Conservation (phyloP, 2,329 filamentous ascomycete species). For the Hypoxylon sp. region DNA sequence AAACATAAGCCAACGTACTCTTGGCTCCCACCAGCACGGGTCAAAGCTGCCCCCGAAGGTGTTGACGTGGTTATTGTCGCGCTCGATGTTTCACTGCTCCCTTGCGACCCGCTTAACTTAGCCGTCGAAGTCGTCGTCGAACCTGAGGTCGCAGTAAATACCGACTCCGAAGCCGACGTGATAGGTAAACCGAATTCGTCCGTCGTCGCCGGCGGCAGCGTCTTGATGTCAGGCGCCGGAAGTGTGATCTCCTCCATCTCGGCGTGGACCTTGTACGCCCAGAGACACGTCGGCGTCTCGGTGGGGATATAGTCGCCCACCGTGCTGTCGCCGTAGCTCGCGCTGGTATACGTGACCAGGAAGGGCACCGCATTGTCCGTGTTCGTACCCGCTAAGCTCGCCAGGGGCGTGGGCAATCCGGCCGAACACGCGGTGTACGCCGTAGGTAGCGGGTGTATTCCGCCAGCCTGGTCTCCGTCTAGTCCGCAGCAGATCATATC, state of each 20-base stretch:
- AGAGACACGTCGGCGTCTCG: conserved; percentile 30
- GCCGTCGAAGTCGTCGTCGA: conserved; percentile 5
- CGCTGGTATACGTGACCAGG: conserved; percentile 32
- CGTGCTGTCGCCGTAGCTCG: conserved; percentile 27
- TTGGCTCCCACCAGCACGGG: conserved; percentile 1
- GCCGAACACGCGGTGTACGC: conserved; percentile 23
- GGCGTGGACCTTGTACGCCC: conserved; percentile 24
- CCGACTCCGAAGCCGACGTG: background rate
- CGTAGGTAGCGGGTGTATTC: conserved; percentile 12
- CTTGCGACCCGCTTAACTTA: background rate
- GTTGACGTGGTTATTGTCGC: conserved; percentile 18
- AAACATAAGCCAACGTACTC: conserved; percentile 21
- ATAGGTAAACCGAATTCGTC: conserved; percentile 16
- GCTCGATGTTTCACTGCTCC: conserved; percentile 5
- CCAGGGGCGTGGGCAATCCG: conserved; percentile 33
- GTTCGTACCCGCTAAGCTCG: conserved; percentile 33
- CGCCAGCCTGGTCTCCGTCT: conserved; percentile 16
- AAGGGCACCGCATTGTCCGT: conserved; percentile 31
- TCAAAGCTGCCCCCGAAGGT: conserved; percentile 18
- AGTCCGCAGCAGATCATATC: conserved; percentile 36
- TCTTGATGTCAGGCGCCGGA: conserved; percentile 28
- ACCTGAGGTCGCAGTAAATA: too few relatives aligned
- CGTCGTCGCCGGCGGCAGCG: conserved; percentile 17
- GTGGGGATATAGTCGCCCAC: conserved; percentile 30
- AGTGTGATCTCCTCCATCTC: conserved; percentile 26